Evolutionary conservation across 768 basidiomycete genomes (phyloP), one percentile per base, ranked within the genome.

Genomic region (Mycena pura): DNA sequence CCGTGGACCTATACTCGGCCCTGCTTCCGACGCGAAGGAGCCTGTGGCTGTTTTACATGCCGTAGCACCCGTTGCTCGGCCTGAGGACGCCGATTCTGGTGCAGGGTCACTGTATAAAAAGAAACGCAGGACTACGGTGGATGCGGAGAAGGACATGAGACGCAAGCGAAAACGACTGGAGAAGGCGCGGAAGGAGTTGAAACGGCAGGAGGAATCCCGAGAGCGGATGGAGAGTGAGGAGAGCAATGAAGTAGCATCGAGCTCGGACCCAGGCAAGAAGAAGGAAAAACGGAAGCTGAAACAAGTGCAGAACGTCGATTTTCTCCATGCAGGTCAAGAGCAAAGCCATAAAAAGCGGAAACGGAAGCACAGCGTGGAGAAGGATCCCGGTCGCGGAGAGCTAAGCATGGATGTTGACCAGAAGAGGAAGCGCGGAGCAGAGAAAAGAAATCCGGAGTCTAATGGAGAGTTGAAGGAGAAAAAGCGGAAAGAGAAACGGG

Each of bases 1-100:
- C 69, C 85, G 89, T 22, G 95, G 94, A 0, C 87, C 91, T 19
- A 77, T 89, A 31, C 73, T 93, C 17, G 84, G 84, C 2, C 84
- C 84, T 22, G 84, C 82, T 38, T 55, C 67, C 24, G 10, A 39
- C 21, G 19, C 36, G 29, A 31, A 17, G 28, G 43, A 60, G 31
- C 28, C 25, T 32, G 22, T 19, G 39, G 21, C 34, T 9, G 44
- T 24, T 9, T 57, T 29, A n/a, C 29, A 39, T 6, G 29, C 27
- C 22, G 44, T 44, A 22, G 55, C 28, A 27, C 32, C 32, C 3
- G 45, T 41, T 48, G 11, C 34, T 38, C 48, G 49, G 15, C 32
- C 39, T 19, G 48, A 44, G 49, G 50, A 44, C 34, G 25, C 19
- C 25, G 48, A 34, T 4, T 24, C 31, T 24, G 44, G 4, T 9